phyloP scores from a whole-genome alignment of 306 rosid genomes.

The Hippophae gyantsensis region DNA sequence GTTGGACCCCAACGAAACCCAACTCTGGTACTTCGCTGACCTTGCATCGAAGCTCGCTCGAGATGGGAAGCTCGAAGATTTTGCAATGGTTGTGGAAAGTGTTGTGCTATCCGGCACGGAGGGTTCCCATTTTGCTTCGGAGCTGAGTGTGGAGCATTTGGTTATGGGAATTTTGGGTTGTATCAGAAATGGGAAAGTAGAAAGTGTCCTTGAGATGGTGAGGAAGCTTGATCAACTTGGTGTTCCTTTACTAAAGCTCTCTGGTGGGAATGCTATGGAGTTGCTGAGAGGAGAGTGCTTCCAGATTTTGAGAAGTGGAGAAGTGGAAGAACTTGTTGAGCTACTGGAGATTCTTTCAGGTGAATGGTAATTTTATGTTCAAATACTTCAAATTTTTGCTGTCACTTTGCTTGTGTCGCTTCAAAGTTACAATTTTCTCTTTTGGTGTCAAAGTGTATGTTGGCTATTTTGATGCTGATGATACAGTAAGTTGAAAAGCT shows the following conservation, averaged over 20 bases:
- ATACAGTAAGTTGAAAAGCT: too few relatives aligned
- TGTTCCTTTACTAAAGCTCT: conserved; percentile 32
- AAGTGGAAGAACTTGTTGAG: conserved; percentile 56
- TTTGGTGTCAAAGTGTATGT: not conserved
- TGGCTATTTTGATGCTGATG: not conserved
- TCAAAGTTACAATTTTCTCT: not conserved
- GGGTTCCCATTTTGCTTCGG: conserved; percentile 29
- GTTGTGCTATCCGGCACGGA: conserved; percentile 35
- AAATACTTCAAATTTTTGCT: not conserved
- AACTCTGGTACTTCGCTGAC: conserved; percentile 30
- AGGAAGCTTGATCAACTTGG: conserved; percentile 34
- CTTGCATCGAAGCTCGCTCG: conserved; percentile 51
- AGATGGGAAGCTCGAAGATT: conserved; percentile 37
- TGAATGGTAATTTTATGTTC: conserved; percentile 11
- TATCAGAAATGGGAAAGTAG: conserved; percentile 34
- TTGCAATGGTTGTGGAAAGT: conserved; percentile 34
- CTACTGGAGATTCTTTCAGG: conserved; percentile 79
- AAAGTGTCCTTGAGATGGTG: conserved; percentile 33
- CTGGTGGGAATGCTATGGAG: conserved; percentile 36
- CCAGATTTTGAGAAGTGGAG: conserved; percentile 29
- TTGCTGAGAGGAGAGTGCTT: conserved; percentile 40
- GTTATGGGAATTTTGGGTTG: conserved; percentile 35
- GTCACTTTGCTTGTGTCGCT: not conserved
- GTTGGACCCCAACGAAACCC: conserved; percentile 28
- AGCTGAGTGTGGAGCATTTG: conserved; percentile 34